Evolutionary conservation across 495 filamentous ascomycete genomes (phyloP).

Genomic region (Penicillium lagena): DNA sequence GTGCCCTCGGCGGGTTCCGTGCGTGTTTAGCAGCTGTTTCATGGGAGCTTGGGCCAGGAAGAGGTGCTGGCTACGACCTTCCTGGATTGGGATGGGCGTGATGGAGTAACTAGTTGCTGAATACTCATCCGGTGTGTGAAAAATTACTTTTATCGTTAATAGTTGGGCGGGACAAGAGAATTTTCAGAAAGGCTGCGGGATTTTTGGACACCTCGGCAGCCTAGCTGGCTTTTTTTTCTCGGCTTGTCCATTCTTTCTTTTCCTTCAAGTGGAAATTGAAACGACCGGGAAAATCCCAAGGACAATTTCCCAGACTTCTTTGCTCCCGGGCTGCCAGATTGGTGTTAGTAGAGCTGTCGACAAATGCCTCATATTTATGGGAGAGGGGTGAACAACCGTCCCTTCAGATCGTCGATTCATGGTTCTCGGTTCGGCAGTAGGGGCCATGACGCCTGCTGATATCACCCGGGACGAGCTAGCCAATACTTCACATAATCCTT

Average conservation of each 20-base stretch:
- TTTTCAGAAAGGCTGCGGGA: conserved; percentile 1
- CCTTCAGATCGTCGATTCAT: too few species aligned
- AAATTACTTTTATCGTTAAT: too few species aligned
- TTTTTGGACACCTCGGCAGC: conserved; percentile 8
- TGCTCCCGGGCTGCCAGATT: conserved; percentile 14
- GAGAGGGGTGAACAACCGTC: too few species aligned
- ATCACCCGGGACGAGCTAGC: neutral
- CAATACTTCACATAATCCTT: neutral
- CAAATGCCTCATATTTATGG: conserved; percentile 18
- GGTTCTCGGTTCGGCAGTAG: too few species aligned
- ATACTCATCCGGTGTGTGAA: too few species aligned
- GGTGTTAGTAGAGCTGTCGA: conserved; percentile 14
- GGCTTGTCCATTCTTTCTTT: neutral
- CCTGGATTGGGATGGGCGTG: too few species aligned
- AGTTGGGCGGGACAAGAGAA: neutral
- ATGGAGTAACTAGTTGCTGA: too few species aligned
- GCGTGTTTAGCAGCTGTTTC: conserved; percentile 1
- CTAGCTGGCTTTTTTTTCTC: neutral
- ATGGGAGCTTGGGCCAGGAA: conserved; percentile 14
- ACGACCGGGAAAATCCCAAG: conserved; percentile 5
- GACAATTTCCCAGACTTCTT: neutral
- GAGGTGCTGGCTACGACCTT: neutral
- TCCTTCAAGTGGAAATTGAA: conserved; percentile 1
- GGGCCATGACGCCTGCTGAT: neutral
- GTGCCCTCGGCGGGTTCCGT: conserved; percentile 13